Percentiles rank a stretch among this genome's conserved stretches.
Conservation (phyloP, 495 filamentous ascomycete genomes). For the Aspergillus carlsbadensis region DNA sequence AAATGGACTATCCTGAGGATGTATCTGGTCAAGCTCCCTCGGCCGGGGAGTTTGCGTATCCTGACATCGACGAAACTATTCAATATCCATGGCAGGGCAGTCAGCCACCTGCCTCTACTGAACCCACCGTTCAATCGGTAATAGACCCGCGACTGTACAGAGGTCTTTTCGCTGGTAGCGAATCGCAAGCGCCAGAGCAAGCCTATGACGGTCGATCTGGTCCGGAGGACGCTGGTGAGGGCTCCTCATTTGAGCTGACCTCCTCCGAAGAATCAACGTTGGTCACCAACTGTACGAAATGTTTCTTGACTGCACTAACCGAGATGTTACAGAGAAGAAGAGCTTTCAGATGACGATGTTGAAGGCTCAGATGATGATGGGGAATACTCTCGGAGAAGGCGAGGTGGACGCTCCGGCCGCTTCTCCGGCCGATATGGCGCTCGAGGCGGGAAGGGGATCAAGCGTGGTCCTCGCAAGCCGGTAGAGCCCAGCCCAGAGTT, state of each 20-base stretch:
- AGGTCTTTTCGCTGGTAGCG: conserved; percentile 18
- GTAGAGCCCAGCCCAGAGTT: conserved; percentile 73
- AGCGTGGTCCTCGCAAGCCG: conserved; percentile 67
- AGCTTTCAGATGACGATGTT: conserved; percentile 12
- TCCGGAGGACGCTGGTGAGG: conserved; percentile 21
- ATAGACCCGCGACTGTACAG: conserved; percentile 45
- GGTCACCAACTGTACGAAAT: conserved; percentile 1
- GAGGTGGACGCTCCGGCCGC: conserved; percentile 36
- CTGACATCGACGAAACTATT: conserved; percentile 38
- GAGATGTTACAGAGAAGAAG: conserved; percentile 21
- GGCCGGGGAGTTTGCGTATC: conserved; percentile 30
- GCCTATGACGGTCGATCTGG: conserved; percentile 13
- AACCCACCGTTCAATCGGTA: conserved; percentile 25
- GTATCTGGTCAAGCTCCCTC: conserved; percentile 17
- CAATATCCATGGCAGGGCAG: conserved; percentile 38
- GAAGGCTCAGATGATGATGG: conserved; percentile 32
- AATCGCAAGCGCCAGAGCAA: conserved; percentile 16
- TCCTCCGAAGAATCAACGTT: conserved; percentile 21
- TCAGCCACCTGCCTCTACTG: conserved; percentile 16
- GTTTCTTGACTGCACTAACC: neutral
- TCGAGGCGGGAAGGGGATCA: conserved; percentile 49
- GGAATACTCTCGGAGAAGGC: conserved; percentile 26
- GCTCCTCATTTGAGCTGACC: conserved; percentile 26
- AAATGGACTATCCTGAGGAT: conserved; percentile 27
- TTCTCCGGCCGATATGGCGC: conserved; percentile 46